A percentile compares a stretch with the other conserved stretches of the same genome.
Evolutionary conservation across 345 rosid genomes (phyloP).

Genomic region (Euphorbia peplus): DNA sequence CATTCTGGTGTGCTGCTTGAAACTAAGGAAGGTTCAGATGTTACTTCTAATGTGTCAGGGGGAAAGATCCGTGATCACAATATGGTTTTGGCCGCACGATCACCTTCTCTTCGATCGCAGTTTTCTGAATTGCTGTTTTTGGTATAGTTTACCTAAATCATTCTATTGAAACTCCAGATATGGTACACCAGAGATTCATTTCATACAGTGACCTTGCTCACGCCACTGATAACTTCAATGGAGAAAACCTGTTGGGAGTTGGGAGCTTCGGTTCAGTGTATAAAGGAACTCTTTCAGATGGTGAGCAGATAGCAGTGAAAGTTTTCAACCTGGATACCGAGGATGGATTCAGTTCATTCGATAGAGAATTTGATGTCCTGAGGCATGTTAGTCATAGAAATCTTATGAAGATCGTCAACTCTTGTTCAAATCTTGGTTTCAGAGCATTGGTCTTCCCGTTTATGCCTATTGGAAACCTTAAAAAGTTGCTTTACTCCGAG

Average conservation of each 20-base stretch:
- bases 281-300: background rate
- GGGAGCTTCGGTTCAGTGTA: slow-evolving; percentile 2
- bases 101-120: slow-evolving; percentile 45
- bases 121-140: slow-evolving; percentile 29
- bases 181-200: background rate
- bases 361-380: background rate
- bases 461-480: background rate
- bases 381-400: slow-evolving; percentile 7
- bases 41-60: slow-evolving; percentile 53
- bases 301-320: background rate
- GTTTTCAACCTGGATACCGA: background rate
- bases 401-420: background rate
- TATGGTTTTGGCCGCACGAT: slow-evolving; percentile 66
- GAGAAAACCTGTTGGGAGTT: slow-evolving; percentile 6
- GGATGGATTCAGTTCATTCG: background rate
- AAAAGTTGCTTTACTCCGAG: background rate
- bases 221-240: background rate
- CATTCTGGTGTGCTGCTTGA: slow-evolving; percentile 59
- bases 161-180: background rate
- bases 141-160: background rate
- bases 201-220: background rate
- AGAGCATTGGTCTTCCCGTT: slow-evolving; percentile 1
- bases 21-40: slow-evolving; percentile 53
- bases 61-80: slow-evolving; percentile 59
- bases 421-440: slow-evolving; percentile 1